Conservation (phyloP, 73 alveolate genomes). For the Loxodes magnus region DNA sequence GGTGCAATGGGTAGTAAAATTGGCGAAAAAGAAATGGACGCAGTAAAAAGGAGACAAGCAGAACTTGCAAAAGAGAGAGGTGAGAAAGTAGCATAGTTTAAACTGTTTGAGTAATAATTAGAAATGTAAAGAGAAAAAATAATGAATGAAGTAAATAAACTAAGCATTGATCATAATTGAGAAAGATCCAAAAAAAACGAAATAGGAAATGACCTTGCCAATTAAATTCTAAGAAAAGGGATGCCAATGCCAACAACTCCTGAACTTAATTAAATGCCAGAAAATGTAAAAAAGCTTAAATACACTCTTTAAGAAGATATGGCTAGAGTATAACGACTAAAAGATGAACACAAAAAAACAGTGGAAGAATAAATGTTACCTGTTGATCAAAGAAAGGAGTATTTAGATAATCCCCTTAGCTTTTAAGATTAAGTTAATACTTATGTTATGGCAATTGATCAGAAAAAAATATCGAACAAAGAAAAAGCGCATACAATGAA, state of each 20-base stretch:
- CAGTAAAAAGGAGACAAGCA: conserved; percentile 20
- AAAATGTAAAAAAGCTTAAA: not conserved
- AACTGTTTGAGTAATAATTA: conserved; percentile 43
- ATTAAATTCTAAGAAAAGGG: conserved; percentile 7
- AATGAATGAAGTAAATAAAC: too few species aligned
- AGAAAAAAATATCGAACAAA: too few species aligned
- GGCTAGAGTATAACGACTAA: not conserved
- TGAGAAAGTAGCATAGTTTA: conserved; percentile 47
- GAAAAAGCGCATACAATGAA: too few species aligned
- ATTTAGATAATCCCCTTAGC: not conserved
- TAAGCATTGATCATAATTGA: too few species aligned
- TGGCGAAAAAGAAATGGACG: conserved; percentile 23
- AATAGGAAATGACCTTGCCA: conserved; percentile 25
- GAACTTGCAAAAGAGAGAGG: conserved; percentile 59
- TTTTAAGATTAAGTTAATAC: not conserved
- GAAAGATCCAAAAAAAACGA: conserved; percentile 21
- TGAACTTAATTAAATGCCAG: not conserved
- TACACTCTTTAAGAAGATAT: not conserved
- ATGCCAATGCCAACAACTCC: not conserved
- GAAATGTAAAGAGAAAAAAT: conserved; percentile 62
- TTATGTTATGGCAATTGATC: too few species aligned
- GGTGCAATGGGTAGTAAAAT: conserved; percentile 22
- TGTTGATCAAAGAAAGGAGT: not conserved
- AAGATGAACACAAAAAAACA: not conserved
- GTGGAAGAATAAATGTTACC: not conserved